Conservation (phyloP, 75 land plant genomes). For the Ceratopteris richardii region DNA sequence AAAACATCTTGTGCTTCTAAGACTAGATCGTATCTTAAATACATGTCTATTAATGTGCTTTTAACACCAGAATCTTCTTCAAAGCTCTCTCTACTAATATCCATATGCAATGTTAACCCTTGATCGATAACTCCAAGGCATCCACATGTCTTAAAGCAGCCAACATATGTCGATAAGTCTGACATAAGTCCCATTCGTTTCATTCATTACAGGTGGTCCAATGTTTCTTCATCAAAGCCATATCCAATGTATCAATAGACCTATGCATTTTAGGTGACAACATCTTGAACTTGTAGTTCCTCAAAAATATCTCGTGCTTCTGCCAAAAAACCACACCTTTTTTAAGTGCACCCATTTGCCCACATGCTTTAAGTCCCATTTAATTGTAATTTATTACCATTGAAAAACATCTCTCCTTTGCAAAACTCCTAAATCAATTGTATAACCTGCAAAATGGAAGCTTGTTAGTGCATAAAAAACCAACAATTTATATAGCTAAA, state of each 20-base stretch:
- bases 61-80: background rate
- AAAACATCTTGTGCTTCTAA: slow-evolving; percentile 3
- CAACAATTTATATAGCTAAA: too few species aligned
- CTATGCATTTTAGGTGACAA: slow-evolving; percentile 30
- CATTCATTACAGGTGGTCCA: slow-evolving; percentile 16
- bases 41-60: background rate
- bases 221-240: slow-evolving; percentile 16
- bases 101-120: slow-evolving; percentile 11
- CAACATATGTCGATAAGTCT: slow-evolving; percentile 11
- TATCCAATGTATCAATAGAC: slow-evolving; percentile 15
- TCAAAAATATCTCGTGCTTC: slow-evolving; percentile 31
- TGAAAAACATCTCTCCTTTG: too few species aligned
- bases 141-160: slow-evolving; percentile 14
- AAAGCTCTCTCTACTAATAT: slow-evolving; percentile 9
- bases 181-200: slow-evolving; percentile 1
- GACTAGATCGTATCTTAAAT: background rate
- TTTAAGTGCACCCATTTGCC: slow-evolving; percentile 5
- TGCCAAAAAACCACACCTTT: slow-evolving; percentile 3
- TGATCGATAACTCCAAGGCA: slow-evolving; percentile 5
- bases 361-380: slow-evolving; percentile 21
- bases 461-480: too few species aligned
- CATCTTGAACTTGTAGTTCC: slow-evolving; percentile 13
- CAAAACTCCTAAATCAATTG: too few species aligned
- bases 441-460: too few species aligned
- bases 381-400: too few species aligned